phyloP scores from a whole-genome alignment of 164 flowering plant genomes.

The Chimonanthus salicifolius region DNA sequence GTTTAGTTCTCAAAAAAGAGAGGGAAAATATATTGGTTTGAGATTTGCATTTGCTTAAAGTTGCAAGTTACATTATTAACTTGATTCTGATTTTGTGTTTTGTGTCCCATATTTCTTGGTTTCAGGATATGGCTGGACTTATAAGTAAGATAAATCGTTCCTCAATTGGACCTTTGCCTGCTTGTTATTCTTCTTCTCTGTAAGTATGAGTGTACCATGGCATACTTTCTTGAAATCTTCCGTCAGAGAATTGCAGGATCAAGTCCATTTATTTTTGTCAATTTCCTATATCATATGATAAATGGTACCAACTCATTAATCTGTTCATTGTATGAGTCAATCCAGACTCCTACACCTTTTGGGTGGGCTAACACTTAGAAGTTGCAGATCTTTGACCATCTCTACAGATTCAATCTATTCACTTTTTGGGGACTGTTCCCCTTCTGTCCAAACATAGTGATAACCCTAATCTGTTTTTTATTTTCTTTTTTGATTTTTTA shows the following conservation, averaged over 20 bases:
- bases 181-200: constrained; percentile 89
- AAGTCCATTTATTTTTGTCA: too few species aligned
- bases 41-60: background rate
- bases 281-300: too few species aligned
- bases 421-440: too few species aligned
- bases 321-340: too few species aligned
- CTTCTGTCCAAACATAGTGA: too few species aligned
- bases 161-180: constrained; percentile 90
- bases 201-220: constrained; percentile 35
- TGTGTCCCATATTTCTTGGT: constrained; percentile 13
- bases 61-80: background rate
- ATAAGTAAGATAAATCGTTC: constrained; percentile 96
- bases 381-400: too few species aligned
- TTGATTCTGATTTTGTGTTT: background rate
- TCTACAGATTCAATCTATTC: too few species aligned
- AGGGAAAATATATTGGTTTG: background rate
- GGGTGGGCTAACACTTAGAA: too few species aligned
- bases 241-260: background rate
- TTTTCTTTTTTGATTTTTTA: too few species aligned
- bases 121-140: constrained; percentile 98
- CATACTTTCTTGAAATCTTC: background rate
- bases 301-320: too few species aligned
- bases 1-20: background rate
- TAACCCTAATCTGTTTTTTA: too few species aligned
- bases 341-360: too few species aligned